A percentile compares a stretch with the other conserved stretches of the same genome.
Conservation (phyloP, 345 rosid genomes). For the Brassica nigra region DNA sequence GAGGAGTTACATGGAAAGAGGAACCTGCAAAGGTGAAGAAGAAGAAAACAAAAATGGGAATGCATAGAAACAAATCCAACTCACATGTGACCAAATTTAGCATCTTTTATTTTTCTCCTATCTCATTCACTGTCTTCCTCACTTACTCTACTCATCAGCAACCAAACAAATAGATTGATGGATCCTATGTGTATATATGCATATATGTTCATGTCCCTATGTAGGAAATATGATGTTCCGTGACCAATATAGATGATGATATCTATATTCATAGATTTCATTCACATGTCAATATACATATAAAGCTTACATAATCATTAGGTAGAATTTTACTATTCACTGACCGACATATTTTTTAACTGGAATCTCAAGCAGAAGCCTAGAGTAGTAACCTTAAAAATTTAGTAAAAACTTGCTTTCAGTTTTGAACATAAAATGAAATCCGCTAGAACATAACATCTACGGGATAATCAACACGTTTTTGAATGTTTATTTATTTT, state of each 20-base stretch:
- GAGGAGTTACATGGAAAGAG: slow-evolving; percentile 45
- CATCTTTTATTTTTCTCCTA: slow-evolving; percentile 40
- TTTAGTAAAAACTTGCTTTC: slow-evolving; percentile 2
- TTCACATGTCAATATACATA: slow-evolving; percentile 33
- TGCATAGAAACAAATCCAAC: slow-evolving; percentile 47
- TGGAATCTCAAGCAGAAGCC: slow-evolving; percentile 17
- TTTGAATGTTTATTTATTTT: neutral
- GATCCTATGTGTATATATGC: slow-evolving; percentile 43
- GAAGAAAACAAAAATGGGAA: slow-evolving; percentile 44
- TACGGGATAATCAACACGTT: neutral
- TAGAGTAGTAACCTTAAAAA: slow-evolving; percentile 28
- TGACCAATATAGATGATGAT: slow-evolving; percentile 32
- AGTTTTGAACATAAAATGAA: neutral
- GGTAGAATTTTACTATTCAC: slow-evolving; percentile 23
- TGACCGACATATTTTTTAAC: slow-evolving; percentile 44
- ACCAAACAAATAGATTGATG: slow-evolving; percentile 41
- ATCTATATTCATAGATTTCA: slow-evolving; percentile 32
- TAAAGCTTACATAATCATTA: slow-evolving; percentile 8
- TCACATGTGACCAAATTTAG: slow-evolving; percentile 48
- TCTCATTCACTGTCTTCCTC: slow-evolving; percentile 39
- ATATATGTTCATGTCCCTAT: slow-evolving; percentile 36
- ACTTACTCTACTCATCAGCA: slow-evolving; percentile 36
- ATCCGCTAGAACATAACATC: neutral
- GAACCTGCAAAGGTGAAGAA: slow-evolving; percentile 43
- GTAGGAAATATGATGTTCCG: slow-evolving; percentile 39